Conservation (phyloP, 345 rosid species). For the Lumnitzera littorea region DNA sequence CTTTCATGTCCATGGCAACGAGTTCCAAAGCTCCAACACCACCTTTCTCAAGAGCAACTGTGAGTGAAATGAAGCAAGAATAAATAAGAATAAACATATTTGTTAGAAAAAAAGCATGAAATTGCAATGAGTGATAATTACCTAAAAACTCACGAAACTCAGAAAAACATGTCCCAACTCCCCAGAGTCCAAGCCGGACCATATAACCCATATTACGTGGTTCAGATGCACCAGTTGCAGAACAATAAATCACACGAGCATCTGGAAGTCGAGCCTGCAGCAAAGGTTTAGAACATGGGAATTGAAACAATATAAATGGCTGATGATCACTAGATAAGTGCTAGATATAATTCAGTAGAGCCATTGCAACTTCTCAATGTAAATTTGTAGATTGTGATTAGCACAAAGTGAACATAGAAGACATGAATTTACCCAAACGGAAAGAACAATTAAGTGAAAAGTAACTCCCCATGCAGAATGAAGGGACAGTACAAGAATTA, state of each 20-base stretch:
- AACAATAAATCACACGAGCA: constrained; percentile 95
- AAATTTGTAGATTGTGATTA: no score
- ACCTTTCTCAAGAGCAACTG: constrained; percentile 96
- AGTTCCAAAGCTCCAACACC: constrained; percentile 98
- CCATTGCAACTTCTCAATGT: no score
- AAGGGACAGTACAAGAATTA: no score
- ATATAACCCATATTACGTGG: constrained; percentile 99
- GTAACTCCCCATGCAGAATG: no score
- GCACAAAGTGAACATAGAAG: no score
- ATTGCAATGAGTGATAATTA: constrained; percentile 21
- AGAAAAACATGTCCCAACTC: constrained; percentile 76
- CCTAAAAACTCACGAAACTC: constrained; percentile 73
- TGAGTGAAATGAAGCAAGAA: constrained; percentile 9
- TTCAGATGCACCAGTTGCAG: constrained; percentile 99
- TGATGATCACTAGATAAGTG: no score
- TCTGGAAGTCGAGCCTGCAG: constrained; percentile 90
- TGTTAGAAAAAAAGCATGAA: no score
- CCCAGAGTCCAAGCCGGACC: constrained; percentile 99
- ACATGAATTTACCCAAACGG: no score
- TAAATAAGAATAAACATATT: no score
- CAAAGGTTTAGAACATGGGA: neutral
- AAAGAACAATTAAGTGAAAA: no score
- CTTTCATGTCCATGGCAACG: constrained; percentile 99
- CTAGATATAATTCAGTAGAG: no score
- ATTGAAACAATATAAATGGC: neutral